Evolutionary conservation across 306 rosid species (phyloP).

Genomic region (Castanopsis chinensis): DNA sequence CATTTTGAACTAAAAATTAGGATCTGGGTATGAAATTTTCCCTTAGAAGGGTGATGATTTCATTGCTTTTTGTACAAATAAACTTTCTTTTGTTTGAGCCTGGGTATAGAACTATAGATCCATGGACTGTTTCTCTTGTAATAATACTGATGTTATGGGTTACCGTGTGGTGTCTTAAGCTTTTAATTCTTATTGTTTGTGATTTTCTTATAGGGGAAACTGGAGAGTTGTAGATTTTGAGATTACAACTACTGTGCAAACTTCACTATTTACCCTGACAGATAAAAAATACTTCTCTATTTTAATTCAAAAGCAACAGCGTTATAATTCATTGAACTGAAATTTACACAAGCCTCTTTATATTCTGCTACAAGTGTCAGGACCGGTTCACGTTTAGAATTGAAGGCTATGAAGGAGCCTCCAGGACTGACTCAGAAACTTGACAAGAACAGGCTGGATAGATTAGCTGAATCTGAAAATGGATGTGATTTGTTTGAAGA

Average conservation of each 20-base stretch:
- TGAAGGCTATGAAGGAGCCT: conserved; percentile 64
- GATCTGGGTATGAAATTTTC: not conserved
- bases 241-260: conserved; percentile 24
- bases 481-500: conserved; percentile 50
- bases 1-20: not conserved
- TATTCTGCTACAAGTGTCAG: conserved; percentile 28
- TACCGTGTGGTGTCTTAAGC: too few species aligned
- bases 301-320: conserved; percentile 13
- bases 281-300: conserved; percentile 23
- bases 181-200: too few species aligned
- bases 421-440: conserved; percentile 49
- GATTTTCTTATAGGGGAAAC: too few species aligned
- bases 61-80: not conserved
- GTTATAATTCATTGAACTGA: conserved; percentile 10
- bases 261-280: conserved; percentile 34
- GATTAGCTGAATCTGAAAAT: conserved; percentile 39
- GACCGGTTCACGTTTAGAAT: conserved; percentile 38
- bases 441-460: conserved; percentile 35
- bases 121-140: not conserved
- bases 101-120: not conserved
- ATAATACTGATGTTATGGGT: too few species aligned
- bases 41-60: not conserved
- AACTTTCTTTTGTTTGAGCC: not conserved
- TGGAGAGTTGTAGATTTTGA: conserved; percentile 1
- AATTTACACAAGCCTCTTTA: not conserved